Evolutionary conservation across 495 filamentous ascomycete genomes (phyloP).

Genomic region (Neurospora sp.): DNA sequence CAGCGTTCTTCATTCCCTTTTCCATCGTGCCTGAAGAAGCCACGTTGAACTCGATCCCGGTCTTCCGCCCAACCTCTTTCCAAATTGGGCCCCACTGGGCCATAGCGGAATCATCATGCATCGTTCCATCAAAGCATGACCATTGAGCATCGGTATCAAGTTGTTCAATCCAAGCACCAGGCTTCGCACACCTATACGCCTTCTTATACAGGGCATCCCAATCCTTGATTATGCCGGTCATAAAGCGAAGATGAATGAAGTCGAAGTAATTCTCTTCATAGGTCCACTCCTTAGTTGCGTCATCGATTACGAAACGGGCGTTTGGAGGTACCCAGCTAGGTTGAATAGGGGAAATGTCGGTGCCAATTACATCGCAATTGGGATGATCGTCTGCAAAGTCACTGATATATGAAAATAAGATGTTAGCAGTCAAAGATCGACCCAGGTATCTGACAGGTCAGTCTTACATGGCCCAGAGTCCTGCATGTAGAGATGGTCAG

Average conservation of each 20-base stretch:
- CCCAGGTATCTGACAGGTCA: not conserved
- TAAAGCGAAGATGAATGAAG: conserved; percentile 46
- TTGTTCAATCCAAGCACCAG: conserved; percentile 24
- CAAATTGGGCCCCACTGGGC: not conserved
- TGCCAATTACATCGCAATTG: conserved; percentile 41
- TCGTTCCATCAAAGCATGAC: not conserved
- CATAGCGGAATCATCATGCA: not conserved
- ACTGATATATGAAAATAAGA: conserved; percentile 8
- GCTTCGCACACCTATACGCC: conserved; percentile 23
- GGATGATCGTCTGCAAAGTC: conserved; percentile 38
- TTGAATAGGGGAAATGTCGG: conserved; percentile 51
- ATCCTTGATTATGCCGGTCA: conserved; percentile 39
- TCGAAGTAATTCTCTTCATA: conserved; percentile 39
- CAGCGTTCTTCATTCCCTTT: not conserved
- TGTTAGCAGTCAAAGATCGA: not conserved
- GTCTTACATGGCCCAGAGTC: not conserved
- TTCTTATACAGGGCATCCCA: conserved; percentile 33
- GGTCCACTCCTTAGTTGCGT: conserved; percentile 37
- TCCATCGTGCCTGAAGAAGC: not conserved
- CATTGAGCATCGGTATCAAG: not conserved
- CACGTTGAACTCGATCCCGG: not conserved
- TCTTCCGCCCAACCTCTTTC: not conserved
- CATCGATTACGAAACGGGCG: conserved; percentile 40
- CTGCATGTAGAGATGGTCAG: not conserved
- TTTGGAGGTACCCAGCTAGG: conserved; percentile 35